A percentile compares a stretch with the other conserved stretches of the same genome.
Conservation (phyloP, 2,329 filamentous ascomycete genomes). For the Dactylonectria macrodidyma region DNA sequence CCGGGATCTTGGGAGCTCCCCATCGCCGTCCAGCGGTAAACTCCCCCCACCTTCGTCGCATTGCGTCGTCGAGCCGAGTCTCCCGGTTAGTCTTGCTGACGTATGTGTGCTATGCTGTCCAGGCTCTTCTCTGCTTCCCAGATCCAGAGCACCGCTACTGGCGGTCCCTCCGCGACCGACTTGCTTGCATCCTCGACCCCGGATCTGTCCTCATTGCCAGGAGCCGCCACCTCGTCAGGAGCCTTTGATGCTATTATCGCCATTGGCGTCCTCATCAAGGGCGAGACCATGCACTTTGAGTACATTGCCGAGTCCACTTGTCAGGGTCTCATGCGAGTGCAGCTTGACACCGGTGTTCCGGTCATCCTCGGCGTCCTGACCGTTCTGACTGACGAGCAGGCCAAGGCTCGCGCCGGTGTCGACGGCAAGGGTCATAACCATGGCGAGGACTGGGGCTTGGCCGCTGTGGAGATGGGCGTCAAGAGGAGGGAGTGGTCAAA, state of each 20-base stretch:
- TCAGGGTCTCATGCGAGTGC: constrained; percentile 94
- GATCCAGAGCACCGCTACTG: constrained; percentile 79
- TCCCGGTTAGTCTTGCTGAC: constrained; percentile 30
- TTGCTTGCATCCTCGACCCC: constrained; percentile 79
- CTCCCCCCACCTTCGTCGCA: constrained; percentile 47
- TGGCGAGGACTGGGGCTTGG: constrained; percentile 95
- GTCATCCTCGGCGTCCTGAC: constrained; percentile 95
- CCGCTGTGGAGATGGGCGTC: constrained; percentile 92
- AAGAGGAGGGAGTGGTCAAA: constrained; percentile 89
- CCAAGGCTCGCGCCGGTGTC: constrained; percentile 85
- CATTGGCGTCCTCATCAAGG: constrained; percentile 97
- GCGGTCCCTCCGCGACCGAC: constrained; percentile 79
- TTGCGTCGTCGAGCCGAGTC: constrained; percentile 7
- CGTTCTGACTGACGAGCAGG: constrained; percentile 90
- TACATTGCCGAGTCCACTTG: constrained; percentile 95
- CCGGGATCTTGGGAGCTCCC: constrained; percentile 97
- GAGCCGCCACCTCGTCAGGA: constrained; percentile 59
- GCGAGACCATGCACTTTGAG: constrained; percentile 99
- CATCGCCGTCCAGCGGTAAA: constrained; percentile 86
- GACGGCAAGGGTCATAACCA: constrained; percentile 84
- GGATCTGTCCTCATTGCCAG: constrained; percentile 71
- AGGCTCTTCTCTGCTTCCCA: constrained; percentile 90
- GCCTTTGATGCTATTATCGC: constrained; percentile 96
- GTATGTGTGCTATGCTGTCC: constrained; percentile 17
- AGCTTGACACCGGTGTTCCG: constrained; percentile 89